Base-by-base conservation (phyloP, 495 filamentous ascomycete species). In the Daldinia concentrica region DNA sequence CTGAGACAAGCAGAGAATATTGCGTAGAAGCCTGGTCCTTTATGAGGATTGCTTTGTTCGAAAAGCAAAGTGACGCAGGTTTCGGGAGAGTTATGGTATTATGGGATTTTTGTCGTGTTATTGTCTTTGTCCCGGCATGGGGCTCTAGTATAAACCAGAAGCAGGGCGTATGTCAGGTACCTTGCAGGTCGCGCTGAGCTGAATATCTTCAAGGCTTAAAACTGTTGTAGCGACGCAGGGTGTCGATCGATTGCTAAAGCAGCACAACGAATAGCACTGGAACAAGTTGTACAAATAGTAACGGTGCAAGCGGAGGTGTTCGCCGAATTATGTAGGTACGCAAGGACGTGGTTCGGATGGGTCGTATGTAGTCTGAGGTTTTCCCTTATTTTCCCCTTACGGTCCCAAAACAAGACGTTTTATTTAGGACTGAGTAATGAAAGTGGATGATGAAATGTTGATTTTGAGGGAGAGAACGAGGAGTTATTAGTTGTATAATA, bases 1-100 rank as follows among this genome's bases (percentile, higher is more conserved):
- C 69, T 74, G 69, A 78, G 76, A 78, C 74, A 78, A 64, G 71
- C 74, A 76, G 68, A 76, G 74, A 78, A 78, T 58, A 59, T 51
- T 71, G 71, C 69, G 66, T 51, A 57, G 73, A 68, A 73, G 68
- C 63, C 63, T 72, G 52, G 64, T 55, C 39, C 68, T 76, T 74
- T 76, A 59, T 66, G 19, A 32, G 32, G 41, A 24, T 58, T 65
- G 41, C 62, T 72, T 66, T 74, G 73, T 61, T 52, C 52, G 57
- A 58, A 64, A 72, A 74, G 66, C 65, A 69, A 58, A 59, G 74
- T 74, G 66, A 73, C 71, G 76, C 76, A 78, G 61, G 76, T 78
- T 67, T 78, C 76, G 74, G 76, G 60, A 78, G 60, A 62, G 45
- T 66, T 54, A 56, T 69, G 60, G 54, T 74, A 76, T 74, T 78